Conservation (phyloP, 805 yeast species). For the Henningerozyma blattae region DNA sequence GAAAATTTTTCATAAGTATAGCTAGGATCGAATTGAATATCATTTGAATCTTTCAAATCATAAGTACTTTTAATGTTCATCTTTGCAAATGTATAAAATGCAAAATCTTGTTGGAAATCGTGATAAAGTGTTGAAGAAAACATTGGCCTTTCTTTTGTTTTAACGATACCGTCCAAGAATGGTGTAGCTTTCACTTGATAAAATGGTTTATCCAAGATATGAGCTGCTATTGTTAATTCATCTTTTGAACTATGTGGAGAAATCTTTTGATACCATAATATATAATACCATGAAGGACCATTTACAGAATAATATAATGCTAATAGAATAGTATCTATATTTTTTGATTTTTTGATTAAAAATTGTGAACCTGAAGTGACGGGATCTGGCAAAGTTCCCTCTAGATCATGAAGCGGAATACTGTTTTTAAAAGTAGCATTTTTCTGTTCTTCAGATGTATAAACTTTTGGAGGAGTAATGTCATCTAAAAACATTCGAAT, state of each 20-base stretch:
- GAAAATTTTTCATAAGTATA: no score
- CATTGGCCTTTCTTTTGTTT: constrained; percentile 21
- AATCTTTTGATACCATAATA: constrained; percentile 59
- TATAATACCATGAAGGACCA: constrained; percentile 65
- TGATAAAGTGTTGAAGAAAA: constrained; percentile 35
- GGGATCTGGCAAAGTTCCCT: constrained; percentile 57
- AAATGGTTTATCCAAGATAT: constrained; percentile 31
- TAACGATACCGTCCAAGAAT: constrained; percentile 29
- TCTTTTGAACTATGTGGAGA: constrained; percentile 78
- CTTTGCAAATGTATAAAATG: constrained; percentile 11
- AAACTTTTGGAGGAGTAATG: constrained; percentile 23
- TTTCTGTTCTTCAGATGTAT: constrained; percentile 13
- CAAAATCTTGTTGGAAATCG: constrained; percentile 40
- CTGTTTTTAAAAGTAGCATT: constrained; percentile 17
- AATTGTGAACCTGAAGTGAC: constrained; percentile 65
- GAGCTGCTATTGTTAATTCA: constrained; percentile 55
- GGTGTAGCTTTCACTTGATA: constrained; percentile 35
- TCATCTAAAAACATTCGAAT: constrained; percentile 28
- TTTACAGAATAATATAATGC: constrained; percentile 54
- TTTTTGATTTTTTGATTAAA: constrained; percentile 48
- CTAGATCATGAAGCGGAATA: constrained; percentile 44
- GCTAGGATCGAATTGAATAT: no score
- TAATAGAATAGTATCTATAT: constrained; percentile 44
- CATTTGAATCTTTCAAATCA: constrained; percentile 3
- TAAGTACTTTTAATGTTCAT: constrained; percentile 6